phyloP scores from a whole-genome alignment of 306 rosid genomes.

The Begonia loranthoides region DNA sequence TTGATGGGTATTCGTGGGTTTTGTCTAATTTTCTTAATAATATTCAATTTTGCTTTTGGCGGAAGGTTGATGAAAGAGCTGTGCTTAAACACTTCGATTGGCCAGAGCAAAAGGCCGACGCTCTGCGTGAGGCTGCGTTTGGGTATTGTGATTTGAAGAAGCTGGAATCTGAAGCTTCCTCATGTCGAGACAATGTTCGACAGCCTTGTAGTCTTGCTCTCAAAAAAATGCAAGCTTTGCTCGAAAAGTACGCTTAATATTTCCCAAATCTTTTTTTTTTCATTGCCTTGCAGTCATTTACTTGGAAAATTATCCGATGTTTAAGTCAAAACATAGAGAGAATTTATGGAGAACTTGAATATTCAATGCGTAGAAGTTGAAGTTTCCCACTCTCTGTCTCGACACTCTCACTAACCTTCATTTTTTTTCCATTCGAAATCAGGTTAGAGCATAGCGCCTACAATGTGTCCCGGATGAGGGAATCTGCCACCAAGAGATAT shows the following conservation, averaged over 20 bases:
- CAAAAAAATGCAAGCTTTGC: conserved; percentile 77
- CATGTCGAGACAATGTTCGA: conserved; percentile 50
- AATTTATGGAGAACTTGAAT: no score
- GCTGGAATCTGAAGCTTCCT: conserved; percentile 60
- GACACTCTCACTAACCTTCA: no score
- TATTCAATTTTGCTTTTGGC: neutral
- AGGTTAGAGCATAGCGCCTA: conserved; percentile 87
- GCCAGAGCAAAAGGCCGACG: no score
- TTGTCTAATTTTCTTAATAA: neutral
- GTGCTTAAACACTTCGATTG: no score
- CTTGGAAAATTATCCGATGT: no score
- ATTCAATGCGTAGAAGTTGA: no score
- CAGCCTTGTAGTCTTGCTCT: conserved; percentile 66
- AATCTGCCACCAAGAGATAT: conserved; percentile 59
- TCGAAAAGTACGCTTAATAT: conserved; percentile 41
- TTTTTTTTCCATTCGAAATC: neutral
- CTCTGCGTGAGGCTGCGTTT: no score
- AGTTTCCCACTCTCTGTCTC: no score
- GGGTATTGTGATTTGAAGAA: conserved; percentile 30
- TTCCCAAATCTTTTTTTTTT: no score
- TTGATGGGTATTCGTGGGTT: no score
- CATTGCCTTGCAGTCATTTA: neutral
- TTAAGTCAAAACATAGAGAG: no score
- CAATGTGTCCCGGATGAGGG: conserved; percentile 74
- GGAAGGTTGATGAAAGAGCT: conserved; percentile 59